Percentiles rank a stretch among this genome's conserved stretches.
phyloP scores from a whole-genome alignment of 495 filamentous ascomycete species.

The Beverwykella pulmonaria region DNA sequence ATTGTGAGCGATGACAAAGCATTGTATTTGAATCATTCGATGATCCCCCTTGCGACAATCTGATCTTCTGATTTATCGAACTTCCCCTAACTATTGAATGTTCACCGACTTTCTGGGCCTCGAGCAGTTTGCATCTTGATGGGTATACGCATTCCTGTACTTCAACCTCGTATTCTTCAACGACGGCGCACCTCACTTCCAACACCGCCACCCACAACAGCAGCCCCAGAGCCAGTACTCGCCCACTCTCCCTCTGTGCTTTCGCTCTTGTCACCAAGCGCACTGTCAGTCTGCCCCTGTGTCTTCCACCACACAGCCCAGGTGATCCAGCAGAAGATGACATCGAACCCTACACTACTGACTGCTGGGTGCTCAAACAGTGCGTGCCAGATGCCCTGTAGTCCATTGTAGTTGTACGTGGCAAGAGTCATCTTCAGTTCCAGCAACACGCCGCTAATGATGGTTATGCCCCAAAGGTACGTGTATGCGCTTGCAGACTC shows the following conservation, averaged over 20 bases:
- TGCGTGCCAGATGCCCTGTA: slow-evolving; percentile 6
- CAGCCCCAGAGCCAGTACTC: neutral
- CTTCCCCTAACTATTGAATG: neutral
- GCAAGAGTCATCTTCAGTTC: slow-evolving; percentile 5
- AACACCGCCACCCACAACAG: neutral
- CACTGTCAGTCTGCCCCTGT: neutral
- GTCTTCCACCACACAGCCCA: slow-evolving; percentile 26
- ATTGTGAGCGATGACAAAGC: slow-evolving; percentile 8
- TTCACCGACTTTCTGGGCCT: neutral
- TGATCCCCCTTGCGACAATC: neutral
- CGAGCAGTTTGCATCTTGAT: neutral
- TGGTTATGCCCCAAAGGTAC: slow-evolving; percentile 18
- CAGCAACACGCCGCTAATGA: slow-evolving; percentile 4
- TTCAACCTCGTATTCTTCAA: slow-evolving; percentile 1
- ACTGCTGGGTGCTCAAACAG: slow-evolving; percentile 43
- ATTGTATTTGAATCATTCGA: neutral
- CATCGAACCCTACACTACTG: slow-evolving; percentile 41
- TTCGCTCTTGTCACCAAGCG: neutral
- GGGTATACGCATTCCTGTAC: neutral
- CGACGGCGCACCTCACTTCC: slow-evolving; percentile 16
- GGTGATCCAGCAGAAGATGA: slow-evolving; percentile 38
- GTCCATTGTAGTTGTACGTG: slow-evolving; percentile 16
- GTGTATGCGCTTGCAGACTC: slow-evolving; percentile 10
- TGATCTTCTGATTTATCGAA: neutral
- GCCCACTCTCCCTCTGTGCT: neutral